phyloP scores from a whole-genome alignment of 139 green algal species.

The Chlamydomonas applanata region DNA sequence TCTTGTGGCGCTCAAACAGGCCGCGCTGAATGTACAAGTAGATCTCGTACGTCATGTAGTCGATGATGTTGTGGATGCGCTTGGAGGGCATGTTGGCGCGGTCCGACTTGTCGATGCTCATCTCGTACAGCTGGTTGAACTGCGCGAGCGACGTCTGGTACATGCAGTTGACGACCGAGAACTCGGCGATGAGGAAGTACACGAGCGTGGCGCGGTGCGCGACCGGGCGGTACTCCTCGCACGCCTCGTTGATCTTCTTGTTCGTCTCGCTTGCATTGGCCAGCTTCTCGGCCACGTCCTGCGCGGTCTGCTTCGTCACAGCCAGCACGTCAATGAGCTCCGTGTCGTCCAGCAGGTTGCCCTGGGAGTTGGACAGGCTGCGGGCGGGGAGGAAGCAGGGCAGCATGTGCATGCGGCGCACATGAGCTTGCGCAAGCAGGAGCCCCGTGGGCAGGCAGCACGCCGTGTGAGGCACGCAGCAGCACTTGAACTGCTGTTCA shows the following conservation, averaged over 20 bases:
- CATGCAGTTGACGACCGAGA: conserved; percentile 92
- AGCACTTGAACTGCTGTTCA: no score
- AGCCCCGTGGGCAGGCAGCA: no score
- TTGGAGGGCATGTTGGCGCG: conserved; percentile 86
- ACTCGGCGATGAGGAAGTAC: conserved; percentile 95
- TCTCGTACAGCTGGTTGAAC: conserved; percentile 75
- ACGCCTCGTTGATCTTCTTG: conserved; percentile 90
- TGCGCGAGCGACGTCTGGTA: conserved; percentile 90
- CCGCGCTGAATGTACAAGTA: conserved; percentile 92
- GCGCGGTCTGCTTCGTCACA: conserved; percentile 88
- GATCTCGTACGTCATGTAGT: conserved; percentile 89
- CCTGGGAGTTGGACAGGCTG: conserved; percentile 42
- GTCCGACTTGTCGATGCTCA: conserved; percentile 82
- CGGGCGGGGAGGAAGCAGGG: no score
- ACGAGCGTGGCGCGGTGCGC: conserved; percentile 86
- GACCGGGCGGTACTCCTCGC: conserved; percentile 92
- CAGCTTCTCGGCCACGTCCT: conserved; percentile 88
- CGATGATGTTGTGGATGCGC: conserved; percentile 91
- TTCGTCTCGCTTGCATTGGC: conserved; percentile 86
- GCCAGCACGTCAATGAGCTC: conserved; percentile 94
- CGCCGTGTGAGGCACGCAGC: no score
- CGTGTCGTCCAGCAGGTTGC: conserved; percentile 95
- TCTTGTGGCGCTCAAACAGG: conserved; percentile 96
- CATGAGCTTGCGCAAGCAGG: no score
- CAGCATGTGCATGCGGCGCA: no score